Evolutionary conservation across 108 stramenopile genomes (phyloP), one percentile per base, ranked within the genome.

Genomic region (Pseudonitzschia multistriata): DNA sequence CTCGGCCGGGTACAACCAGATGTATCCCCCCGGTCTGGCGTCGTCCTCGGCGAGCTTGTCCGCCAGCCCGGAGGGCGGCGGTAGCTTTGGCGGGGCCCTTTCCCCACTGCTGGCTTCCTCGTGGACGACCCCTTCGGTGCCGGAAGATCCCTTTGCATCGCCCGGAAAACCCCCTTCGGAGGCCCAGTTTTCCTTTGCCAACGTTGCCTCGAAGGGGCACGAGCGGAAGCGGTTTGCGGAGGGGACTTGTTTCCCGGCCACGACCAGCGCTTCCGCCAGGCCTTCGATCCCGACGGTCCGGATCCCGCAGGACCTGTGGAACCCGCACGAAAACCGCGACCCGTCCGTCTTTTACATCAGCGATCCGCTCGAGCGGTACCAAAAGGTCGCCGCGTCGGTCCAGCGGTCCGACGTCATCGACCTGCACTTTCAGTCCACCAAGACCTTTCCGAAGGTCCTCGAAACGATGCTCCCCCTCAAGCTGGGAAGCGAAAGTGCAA

Each of bases 271-370:
- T 56, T 5, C 45, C 21, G 21, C 53, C 14, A 49, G 37, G 3
- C 21, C 21, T 8, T 15, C 29, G 40, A 61, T 45, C 21, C 75
- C 57, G 4, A 81, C 85, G 6, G 82, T 87, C 14, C 72, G 74
- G 14, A 88, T 88, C 31, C 86, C 86, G 21, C 83, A 84, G 71
- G 77, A 88, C 52, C 59, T 88, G 40, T 88, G 86, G 86, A 83
- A 76, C 53, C 71, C 78, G 0, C 79, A 81, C 40, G 74, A 81
- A 29, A 80, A 84, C 67, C 59, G 86, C 31, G 80, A 83, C 59
- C 29, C 86, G 1, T 47, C 79, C 1, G 79, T 70, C 53, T 88
- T 88, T 65, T 50, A 76, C 67, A 81, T 88, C 59, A 57, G 71
- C 7, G 86, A 88, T 70, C 86, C 86, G 11, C 59, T 88, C 15